Conservation (phyloP, 2,329 filamentous ascomycete genomes). For the Aaosphaeria arxii region DNA sequence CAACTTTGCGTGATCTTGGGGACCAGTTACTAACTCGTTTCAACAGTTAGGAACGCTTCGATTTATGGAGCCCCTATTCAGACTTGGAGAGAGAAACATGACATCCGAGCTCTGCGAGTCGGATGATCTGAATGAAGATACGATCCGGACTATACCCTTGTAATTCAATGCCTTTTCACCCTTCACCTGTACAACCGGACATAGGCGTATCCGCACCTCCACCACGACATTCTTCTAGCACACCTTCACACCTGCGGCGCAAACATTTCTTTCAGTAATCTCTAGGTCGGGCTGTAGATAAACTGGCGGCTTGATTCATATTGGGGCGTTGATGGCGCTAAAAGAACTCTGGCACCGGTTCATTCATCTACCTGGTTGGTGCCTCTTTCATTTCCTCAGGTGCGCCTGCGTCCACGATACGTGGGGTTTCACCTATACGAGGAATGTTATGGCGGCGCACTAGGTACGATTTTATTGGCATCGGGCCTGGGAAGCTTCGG, state of each 20-base stretch:
- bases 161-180: background rate
- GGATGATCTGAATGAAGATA: conserved; percentile 1
- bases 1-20: conserved; percentile 1
- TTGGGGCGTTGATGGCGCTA: background rate
- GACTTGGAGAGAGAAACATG: conserved; percentile 23
- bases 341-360: background rate
- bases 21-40: conserved; percentile 2
- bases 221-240: background rate
- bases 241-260: background rate
- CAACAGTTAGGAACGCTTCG: conserved; percentile 20
- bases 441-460: too few species aligned
- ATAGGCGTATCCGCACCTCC: background rate
- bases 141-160: background rate
- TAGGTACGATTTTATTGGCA: background rate
- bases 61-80: conserved; percentile 23
- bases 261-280: conserved; percentile 1
- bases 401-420: background rate
- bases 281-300: conserved; percentile 1
- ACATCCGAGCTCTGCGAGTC: background rate
- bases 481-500: background rate
- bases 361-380: background rate
- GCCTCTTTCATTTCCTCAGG: background rate
- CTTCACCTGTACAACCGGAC: background rate
- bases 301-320: background rate
- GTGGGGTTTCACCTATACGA: background rate